A percentile compares a stretch with the other conserved stretches of the same genome.
phyloP scores from a whole-genome alignment of 768 basidiomycete species.

The Tulasnella sp. region DNA sequence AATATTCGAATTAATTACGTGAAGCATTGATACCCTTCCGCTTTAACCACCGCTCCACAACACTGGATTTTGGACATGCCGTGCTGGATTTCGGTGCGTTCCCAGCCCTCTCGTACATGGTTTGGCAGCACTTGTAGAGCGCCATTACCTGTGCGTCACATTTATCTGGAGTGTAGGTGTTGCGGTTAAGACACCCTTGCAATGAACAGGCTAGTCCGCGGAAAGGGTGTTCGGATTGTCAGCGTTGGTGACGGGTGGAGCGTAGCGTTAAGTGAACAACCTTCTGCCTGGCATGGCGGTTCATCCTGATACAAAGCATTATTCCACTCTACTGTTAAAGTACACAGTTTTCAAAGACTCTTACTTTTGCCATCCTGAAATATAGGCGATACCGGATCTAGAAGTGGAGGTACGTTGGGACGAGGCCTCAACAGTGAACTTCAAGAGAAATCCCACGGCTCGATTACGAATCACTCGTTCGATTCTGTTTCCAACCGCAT shows the following conservation, averaged over 20 bases:
- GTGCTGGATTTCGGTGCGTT: conserved; percentile 50
- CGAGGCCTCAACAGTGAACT: neutral
- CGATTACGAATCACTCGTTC: neutral
- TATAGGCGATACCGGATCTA: neutral
- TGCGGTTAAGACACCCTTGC: conserved; percentile 63
- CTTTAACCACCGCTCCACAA: conserved; percentile 64
- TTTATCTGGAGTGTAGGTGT: conserved; percentile 67
- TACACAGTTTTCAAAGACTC: neutral
- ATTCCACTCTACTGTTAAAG: neutral
- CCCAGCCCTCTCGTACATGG: conserved; percentile 56
- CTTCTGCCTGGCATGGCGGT: conserved; percentile 42
- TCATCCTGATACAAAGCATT: conserved; percentile 26
- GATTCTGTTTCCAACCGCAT: conserved; percentile 2
- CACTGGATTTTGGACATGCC: conserved; percentile 61
- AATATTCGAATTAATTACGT: neutral
- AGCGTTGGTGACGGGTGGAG: neutral
- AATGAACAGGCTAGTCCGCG: conserved; percentile 60
- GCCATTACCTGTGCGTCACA: conserved; percentile 57
- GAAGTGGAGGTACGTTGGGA: neutral
- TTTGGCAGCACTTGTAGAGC: conserved; percentile 65
- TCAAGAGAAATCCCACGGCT: neutral
- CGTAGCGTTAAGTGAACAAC: conserved; percentile 14
- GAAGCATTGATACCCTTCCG: conserved; percentile 32
- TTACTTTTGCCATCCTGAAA: conserved; percentile 9
- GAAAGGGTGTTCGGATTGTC: too few relatives aligned